Percentiles rank a stretch among this genome's conserved stretches.
phyloP scores from a whole-genome alignment of 176 grass and related monocot species.

The Ananas comosus region DNA sequence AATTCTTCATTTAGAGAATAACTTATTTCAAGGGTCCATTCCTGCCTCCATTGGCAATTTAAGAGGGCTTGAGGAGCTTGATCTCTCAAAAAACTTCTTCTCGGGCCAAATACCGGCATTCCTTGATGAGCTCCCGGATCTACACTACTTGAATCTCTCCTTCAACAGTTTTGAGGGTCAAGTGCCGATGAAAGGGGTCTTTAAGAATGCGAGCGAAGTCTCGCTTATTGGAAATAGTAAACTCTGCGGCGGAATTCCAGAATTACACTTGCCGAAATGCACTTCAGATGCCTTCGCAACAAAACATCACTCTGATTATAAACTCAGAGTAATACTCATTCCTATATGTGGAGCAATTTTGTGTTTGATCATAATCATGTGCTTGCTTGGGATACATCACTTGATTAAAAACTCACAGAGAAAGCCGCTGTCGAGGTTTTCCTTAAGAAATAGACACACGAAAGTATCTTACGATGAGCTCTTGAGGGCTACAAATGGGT shows the following conservation, averaged over 20 bases:
- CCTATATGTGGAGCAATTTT: neutral
- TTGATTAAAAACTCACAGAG: neutral
- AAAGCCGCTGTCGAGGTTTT: neutral
- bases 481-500: neutral
- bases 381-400: neutral
- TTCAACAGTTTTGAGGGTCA: neutral
- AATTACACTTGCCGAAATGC: neutral
- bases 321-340: neutral
- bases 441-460: neutral
- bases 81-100: conserved; percentile 26
- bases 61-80: conserved; percentile 18
- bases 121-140: neutral
- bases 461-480: neutral
- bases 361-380: neutral
- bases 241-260: neutral
- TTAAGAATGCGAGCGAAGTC: neutral
- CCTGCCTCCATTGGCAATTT: conserved; percentile 18
- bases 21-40: conserved; percentile 30
- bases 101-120: conserved; percentile 15
- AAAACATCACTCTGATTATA: neutral
- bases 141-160: conserved; percentile 17
- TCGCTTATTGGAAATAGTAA: neutral
- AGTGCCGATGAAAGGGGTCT: neutral
- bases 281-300: neutral
- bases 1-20: conserved; percentile 17